A percentile compares a stretch with the other conserved stretches of the same genome.
Evolutionary conservation across 2,329 filamentous ascomycete species (phyloP).

Genomic region (Talaromyces islandicus): DNA sequence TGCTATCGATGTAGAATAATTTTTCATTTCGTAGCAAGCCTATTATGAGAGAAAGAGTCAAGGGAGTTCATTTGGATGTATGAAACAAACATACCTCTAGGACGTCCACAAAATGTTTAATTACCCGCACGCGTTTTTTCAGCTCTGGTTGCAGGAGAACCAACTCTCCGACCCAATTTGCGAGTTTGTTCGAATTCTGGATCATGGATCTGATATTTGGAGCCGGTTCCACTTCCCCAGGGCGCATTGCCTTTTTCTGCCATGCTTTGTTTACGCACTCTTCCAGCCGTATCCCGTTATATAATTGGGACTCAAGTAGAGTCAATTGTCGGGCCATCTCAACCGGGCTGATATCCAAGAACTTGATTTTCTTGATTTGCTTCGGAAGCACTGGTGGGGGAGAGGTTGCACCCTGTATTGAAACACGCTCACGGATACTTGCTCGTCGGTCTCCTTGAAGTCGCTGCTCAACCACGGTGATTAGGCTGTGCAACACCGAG

Average conservation of each 20-base stretch:
- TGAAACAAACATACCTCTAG: slow-evolving; percentile 60
- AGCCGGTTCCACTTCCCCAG: slow-evolving; percentile 62
- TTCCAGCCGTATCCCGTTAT: slow-evolving; percentile 82
- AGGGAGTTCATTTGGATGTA: no score
- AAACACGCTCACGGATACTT: slow-evolving; percentile 65
- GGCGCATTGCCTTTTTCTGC: slow-evolving; percentile 75
- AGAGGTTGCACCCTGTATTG: slow-evolving; percentile 71
- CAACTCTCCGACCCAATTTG: slow-evolving; percentile 97
- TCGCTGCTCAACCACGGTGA: slow-evolving; percentile 77
- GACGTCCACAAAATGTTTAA: slow-evolving; percentile 90
- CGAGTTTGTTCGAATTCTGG: slow-evolving; percentile 91
- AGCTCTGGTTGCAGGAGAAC: slow-evolving; percentile 85
- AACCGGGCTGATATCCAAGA: slow-evolving; percentile 83
- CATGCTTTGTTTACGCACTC: slow-evolving; percentile 95
- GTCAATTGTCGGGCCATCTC: slow-evolving; percentile 93
- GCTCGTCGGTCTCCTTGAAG: slow-evolving; percentile 78
- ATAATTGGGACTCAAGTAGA: slow-evolving; percentile 84
- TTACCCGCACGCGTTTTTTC: slow-evolving; percentile 85
- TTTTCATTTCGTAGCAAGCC: slow-evolving; percentile 86
- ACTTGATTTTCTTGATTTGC: slow-evolving; percentile 97
- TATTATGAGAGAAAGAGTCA: slow-evolving; percentile 27
- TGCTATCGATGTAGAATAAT: slow-evolving; percentile 89
- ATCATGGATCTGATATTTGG: slow-evolving; percentile 91
- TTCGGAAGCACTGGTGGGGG: slow-evolving; percentile 86
- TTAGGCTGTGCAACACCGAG: slow-evolving; percentile 59